Conservation (phyloP, 768 basidiomycete species). For the Wakefieldia striispora region DNA sequence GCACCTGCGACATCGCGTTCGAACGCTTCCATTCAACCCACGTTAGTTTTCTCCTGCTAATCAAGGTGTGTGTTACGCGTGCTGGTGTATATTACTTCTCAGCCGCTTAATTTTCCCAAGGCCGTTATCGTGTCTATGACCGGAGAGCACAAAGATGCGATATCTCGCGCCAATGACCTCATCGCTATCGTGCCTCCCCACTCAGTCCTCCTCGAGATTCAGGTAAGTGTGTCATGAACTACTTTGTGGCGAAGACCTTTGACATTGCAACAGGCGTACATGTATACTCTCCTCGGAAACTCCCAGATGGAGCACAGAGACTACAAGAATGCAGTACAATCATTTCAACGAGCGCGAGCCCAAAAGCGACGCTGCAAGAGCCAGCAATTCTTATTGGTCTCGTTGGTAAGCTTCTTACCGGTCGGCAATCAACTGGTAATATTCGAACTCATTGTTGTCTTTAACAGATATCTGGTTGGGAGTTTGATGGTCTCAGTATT, state of each 20-base stretch:
- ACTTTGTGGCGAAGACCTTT: not conserved
- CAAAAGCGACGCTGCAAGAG: not conserved
- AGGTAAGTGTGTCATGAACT: not conserved
- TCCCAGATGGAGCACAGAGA: not conserved
- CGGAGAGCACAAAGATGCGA: not conserved
- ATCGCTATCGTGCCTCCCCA: not conserved
- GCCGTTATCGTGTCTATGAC: conserved; percentile 4
- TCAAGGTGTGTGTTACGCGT: not conserved
- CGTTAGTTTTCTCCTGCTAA: not conserved
- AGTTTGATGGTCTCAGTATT: not conserved
- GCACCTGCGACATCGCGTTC: conserved; percentile 6
- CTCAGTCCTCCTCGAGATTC: not conserved
- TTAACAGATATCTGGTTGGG: conserved; percentile 4
- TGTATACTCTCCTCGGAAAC: conserved; percentile 4
- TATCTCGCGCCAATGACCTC: conserved; percentile 2
- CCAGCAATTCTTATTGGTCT: not conserved
- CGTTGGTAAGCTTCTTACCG: not conserved
- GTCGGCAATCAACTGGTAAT: too few species aligned
- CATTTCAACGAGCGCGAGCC: not conserved
- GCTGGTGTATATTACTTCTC: not conserved
- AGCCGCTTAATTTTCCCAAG: not conserved
- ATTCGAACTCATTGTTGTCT: not conserved
- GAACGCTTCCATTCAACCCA: not conserved
- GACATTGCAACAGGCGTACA: conserved; percentile 3
- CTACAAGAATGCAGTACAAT: conserved; percentile 3